A percentile compares a stretch with the other conserved stretches of the same genome.
phyloP scores from a whole-genome alignment of 305 asterid genomes.

The Caryopteris hybrid region DNA sequence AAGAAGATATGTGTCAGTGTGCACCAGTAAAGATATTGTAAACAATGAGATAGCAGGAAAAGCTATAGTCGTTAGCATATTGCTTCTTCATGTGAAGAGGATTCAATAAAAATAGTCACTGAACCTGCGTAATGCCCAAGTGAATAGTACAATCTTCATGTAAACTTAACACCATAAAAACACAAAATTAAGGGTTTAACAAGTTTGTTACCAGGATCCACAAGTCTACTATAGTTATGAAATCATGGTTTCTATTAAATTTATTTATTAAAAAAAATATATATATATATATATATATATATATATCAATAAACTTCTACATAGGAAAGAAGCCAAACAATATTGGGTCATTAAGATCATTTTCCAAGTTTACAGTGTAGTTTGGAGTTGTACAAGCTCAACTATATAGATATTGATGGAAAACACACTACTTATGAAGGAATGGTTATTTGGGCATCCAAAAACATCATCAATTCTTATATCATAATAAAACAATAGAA shows the following conservation, averaged over 20 bases:
- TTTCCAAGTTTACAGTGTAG: background rate
- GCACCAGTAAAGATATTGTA: slow-evolving; percentile 3
- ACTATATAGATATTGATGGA: too few relatives aligned
- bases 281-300: too few relatives aligned
- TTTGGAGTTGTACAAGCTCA: too few relatives aligned
- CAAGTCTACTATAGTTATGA: background rate
- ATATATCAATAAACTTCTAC: background rate
- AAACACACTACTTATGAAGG: slow-evolving; percentile 1
- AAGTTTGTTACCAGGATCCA: slow-evolving; percentile 3
- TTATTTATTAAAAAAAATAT: too few relatives aligned
- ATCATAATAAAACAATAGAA: too few relatives aligned
- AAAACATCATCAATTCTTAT: too few relatives aligned
- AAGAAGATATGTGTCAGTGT: background rate
- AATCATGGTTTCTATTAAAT: background rate
- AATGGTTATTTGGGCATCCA: background rate
- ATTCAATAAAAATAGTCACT: background rate
- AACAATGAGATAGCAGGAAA: slow-evolving; percentile 9
- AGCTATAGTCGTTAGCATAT: background rate
- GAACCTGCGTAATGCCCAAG: background rate
- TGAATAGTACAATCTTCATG: slow-evolving; percentile 4
- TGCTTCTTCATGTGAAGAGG: slow-evolving; percentile 1
- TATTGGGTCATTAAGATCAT: background rate
- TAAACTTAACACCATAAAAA: slow-evolving; percentile 7
- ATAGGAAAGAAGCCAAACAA: too few relatives aligned
- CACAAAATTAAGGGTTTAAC: background rate